Conservation (phyloP, 257 asterid genomes). For the Gentiana dahurica region DNA sequence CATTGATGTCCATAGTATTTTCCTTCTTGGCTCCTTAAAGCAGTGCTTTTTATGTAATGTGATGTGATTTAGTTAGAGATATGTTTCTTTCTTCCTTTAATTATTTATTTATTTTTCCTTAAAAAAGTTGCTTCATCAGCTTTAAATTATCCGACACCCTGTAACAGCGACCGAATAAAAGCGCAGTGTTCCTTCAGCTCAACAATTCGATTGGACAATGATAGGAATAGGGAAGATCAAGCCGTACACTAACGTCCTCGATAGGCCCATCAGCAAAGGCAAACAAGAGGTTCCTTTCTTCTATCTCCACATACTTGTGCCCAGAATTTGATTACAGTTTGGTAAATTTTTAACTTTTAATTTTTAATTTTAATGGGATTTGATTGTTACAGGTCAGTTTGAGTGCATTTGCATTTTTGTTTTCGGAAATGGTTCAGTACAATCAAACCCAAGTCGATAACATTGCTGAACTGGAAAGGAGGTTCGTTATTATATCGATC, state of each 20-base stretch:
- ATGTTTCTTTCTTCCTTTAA: too few relatives aligned
- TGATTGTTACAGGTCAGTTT: slow-evolving; percentile 5
- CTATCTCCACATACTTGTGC: background rate
- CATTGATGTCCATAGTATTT: too few relatives aligned
- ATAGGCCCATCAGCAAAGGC: slow-evolving; percentile 85
- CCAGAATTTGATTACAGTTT: background rate
- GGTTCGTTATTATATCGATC: background rate
- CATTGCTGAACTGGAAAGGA: slow-evolving; percentile 41
- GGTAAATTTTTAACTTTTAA: too few relatives aligned
- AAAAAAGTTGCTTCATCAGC: too few relatives aligned
- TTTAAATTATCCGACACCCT: too few relatives aligned
- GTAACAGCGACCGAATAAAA: too few relatives aligned
- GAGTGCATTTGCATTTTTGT: slow-evolving; percentile 81
- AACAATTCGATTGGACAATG: slow-evolving; percentile 24
- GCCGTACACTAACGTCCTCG: slow-evolving; percentile 77
- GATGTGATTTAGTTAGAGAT: too few relatives aligned
- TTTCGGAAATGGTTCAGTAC: slow-evolving; percentile 87
- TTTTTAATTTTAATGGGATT: background rate
- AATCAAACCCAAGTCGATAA: slow-evolving; percentile 86
- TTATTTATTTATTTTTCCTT: too few relatives aligned
- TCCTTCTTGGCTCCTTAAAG: too few relatives aligned
- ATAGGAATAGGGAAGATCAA: slow-evolving; percentile 82
- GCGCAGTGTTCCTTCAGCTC: too few relatives aligned
- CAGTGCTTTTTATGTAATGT: too few relatives aligned
- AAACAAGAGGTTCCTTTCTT: slow-evolving; percentile 71